Evolutionary conservation across 1,284 basidiomycete species (phyloP), one percentile per base, ranked within the genome.

Genomic region (Bjerkandera adusta): DNA sequence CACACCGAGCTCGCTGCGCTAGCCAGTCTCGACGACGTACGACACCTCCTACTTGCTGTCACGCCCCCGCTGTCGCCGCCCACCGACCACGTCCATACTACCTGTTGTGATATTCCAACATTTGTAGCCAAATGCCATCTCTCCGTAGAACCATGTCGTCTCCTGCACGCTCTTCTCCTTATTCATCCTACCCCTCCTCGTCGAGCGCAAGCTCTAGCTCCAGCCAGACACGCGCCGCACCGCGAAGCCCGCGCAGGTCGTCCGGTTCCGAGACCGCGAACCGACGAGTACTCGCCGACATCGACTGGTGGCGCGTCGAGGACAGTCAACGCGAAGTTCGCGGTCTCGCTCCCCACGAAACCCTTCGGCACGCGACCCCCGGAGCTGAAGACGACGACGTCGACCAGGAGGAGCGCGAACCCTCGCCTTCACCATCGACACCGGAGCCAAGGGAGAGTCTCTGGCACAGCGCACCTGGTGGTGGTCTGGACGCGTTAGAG

Each of bases 231-330:
- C 73, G 70, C 43, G 57, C 61, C 24, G 64, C 70, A 24, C 70
- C 71, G 33, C 68, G 71, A 52, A 64, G 62, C 35, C 73, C 74
- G 43, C 74, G 82, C 59, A 78, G 83, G 50, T 77, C 83, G 16
- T 81, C 81, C 22, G 82, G 77, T 52, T 83, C 85, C 49, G 80
- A 85, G 56, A 77, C 76, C 24, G 65, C 61, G 53, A 71, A 65
- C 54, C 75, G 86, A 60, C 76, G 85, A 55, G 85, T 89, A 52
- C 75, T 89, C 50, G 86, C 85, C 32, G 86, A 89, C 69, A 83
- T 89, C 57, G 85, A 88, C 63, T 89, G 87, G 87, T 89, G 87
- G 87, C 76, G 73, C 56, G 85, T 89, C 53, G 67, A 75, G 53
- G 83, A 81, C 49, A 81, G 83, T 50, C 86, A 89, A 66, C 72